phyloP scores from a whole-genome alignment of 1,284 basidiomycete genomes.

The Ceratobasidium theobromae region DNA sequence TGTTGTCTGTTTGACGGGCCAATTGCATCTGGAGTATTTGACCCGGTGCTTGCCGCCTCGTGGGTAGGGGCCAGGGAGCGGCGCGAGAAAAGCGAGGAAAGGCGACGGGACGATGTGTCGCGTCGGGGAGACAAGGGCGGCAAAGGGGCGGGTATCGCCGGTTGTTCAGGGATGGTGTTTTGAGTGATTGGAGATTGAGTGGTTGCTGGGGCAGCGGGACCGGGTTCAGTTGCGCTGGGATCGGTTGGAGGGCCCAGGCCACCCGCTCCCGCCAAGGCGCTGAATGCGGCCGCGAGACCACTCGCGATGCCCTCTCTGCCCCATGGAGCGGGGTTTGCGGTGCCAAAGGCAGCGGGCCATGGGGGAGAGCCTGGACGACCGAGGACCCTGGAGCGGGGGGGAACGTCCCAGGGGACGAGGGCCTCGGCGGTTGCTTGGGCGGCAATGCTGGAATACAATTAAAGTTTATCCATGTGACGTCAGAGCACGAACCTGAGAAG shows the following conservation, averaged over 20 bases:
- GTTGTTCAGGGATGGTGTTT: too few relatives aligned
- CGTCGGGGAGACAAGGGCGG: too few relatives aligned
- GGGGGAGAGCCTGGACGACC: slow-evolving; percentile 61
- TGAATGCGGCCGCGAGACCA: slow-evolving; percentile 25
- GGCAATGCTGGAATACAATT: slow-evolving; percentile 8
- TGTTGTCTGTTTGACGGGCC: too few relatives aligned
- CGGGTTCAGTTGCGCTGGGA: too few relatives aligned
- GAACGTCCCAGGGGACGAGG: slow-evolving; percentile 24
- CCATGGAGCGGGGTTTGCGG: slow-evolving; percentile 42
- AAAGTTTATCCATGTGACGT: slow-evolving; percentile 32
- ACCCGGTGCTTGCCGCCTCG: too few relatives aligned
- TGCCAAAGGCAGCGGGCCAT: slow-evolving; percentile 78
- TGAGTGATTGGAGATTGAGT: too few relatives aligned
- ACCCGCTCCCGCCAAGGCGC: slow-evolving; percentile 1
- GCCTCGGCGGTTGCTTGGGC: slow-evolving; percentile 30
- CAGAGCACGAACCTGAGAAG: slow-evolving; percentile 59
- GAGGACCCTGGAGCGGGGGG: slow-evolving; percentile 34
- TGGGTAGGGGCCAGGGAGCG: too few relatives aligned
- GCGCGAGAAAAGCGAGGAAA: too few relatives aligned
- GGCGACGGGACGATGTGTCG: too few relatives aligned
- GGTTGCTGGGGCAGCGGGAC: not conserved
- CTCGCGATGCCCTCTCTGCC: slow-evolving; percentile 4
- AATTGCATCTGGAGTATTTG: too few relatives aligned
- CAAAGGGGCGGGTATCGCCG: too few relatives aligned
- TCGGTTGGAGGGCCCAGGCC: not conserved